These are phyloP conservation scores for Xerocomellus intermedius DNA, from an alignment of 768 basidiomycete genomes.

Conservation along the genomic window DNA sequence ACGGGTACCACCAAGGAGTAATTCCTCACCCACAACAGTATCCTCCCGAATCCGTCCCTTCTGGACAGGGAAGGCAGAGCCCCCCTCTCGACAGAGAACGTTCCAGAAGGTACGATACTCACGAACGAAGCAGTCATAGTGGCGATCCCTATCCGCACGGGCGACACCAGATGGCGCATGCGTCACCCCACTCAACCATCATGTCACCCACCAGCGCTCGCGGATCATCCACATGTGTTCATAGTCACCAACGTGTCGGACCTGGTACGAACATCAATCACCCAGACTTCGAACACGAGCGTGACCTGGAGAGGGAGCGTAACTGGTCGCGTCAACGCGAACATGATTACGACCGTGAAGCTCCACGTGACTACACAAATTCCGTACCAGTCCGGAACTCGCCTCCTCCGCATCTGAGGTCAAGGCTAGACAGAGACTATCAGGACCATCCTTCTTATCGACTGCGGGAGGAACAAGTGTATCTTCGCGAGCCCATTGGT, in stretches of 20 bases:
- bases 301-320: constrained; percentile 50
- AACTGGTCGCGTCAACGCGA: constrained; percentile 39
- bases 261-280: constrained; percentile 56
- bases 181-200: constrained; percentile 35
- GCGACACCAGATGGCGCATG: constrained; percentile 30
- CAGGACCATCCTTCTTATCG: constrained; percentile 32
- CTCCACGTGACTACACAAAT: constrained; percentile 31
- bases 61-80: constrained; percentile 48
- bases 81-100: constrained; percentile 47
- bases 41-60: constrained; percentile 42
- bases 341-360: constrained; percentile 42
- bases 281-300: constrained; percentile 34
- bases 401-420: constrained; percentile 38
- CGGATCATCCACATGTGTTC: constrained; percentile 43
- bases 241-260: constrained; percentile 67
- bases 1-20: constrained; percentile 36
- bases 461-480: constrained; percentile 29
- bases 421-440: constrained; percentile 35
- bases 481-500: constrained; percentile 33
- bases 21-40: constrained; percentile 46
- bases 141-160: constrained; percentile 34
- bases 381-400: constrained; percentile 39
- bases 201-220: constrained; percentile 36
- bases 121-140: constrained; percentile 39
- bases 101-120: constrained; percentile 48